Evolutionary conservation across 345 rosid species (phyloP).

Genomic region (Bruguiera sexangula): DNA sequence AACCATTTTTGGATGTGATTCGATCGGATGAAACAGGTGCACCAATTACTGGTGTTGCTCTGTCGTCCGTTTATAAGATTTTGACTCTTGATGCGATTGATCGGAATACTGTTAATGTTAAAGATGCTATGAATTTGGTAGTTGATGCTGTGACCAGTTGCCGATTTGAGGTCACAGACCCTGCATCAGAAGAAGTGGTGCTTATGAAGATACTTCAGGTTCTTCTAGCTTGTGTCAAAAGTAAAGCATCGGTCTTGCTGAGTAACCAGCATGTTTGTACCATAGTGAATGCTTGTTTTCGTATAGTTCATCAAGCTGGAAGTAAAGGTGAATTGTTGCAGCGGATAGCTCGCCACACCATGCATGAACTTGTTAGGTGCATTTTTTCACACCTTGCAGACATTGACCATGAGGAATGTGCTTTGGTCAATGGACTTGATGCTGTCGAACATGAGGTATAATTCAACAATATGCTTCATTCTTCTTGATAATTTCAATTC

Average conservation of each 20-base stretch:
- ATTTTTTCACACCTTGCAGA: conserved; percentile 64
- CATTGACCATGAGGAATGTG: conserved; percentile 23
- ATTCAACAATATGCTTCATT: conserved; percentile 15
- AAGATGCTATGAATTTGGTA: conserved; percentile 58
- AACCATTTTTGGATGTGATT: conserved; percentile 71
- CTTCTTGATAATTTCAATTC: background rate
- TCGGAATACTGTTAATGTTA: conserved; percentile 51
- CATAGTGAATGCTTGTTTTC: conserved; percentile 64
- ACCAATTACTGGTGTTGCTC: conserved; percentile 74
- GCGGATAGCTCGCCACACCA: conserved; percentile 67
- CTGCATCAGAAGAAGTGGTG: conserved; percentile 75
- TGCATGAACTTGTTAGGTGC: conserved; percentile 71
- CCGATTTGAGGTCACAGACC: conserved; percentile 73
- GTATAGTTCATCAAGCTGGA: conserved; percentile 70
- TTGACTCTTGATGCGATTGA: conserved; percentile 59
- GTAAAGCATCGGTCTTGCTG: conserved; percentile 58
- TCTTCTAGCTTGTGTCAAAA: conserved; percentile 73
- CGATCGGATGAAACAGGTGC: conserved; percentile 76
- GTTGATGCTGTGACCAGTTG: conserved; percentile 70
- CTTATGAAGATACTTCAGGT: conserved; percentile 81
- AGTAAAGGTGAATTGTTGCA: conserved; percentile 72
- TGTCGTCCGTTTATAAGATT: conserved; percentile 72
- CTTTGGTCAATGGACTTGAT: conserved; percentile 23
- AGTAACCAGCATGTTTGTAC: conserved; percentile 69
- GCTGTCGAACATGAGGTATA: conserved; percentile 35